Conservation (phyloP, 768 basidiomycete genomes). For the Agaricus subrufescens region DNA sequence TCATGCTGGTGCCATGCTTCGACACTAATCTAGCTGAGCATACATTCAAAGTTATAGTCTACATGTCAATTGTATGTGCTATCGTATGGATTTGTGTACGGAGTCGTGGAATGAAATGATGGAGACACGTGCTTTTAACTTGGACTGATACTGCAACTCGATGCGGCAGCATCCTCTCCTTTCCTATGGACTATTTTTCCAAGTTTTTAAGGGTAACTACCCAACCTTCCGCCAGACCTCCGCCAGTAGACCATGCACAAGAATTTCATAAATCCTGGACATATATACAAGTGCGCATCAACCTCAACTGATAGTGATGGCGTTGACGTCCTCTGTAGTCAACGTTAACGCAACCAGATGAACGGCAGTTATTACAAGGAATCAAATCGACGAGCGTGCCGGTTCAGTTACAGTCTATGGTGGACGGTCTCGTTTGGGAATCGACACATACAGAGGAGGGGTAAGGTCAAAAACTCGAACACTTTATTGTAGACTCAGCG, state of each 20-base stretch:
- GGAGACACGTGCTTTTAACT: conserved; percentile 2
- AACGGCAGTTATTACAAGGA: conserved; percentile 79
- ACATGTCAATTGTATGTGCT: conserved; percentile 5
- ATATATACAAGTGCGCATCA: conserved; percentile 53
- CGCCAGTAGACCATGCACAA: conserved; percentile 55
- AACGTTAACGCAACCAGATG: conserved; percentile 84
- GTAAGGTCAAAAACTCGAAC: conserved; percentile 40
- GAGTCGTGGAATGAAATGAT: neutral
- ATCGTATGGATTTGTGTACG: conserved; percentile 8
- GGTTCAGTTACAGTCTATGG: conserved; percentile 67
- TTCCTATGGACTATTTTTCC: conserved; percentile 78
- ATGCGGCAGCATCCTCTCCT: neutral
- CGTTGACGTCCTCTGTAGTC: conserved; percentile 39
- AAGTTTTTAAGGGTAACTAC: conserved; percentile 58
- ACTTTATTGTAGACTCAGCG: conserved; percentile 6
- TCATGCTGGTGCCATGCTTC: conserved; percentile 11
- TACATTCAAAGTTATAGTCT: conserved; percentile 8
- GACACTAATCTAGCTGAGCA: conserved; percentile 8
- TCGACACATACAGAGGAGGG: conserved; percentile 82
- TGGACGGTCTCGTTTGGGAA: conserved; percentile 84
- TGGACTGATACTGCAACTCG: neutral
- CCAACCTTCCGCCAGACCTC: conserved; percentile 42
- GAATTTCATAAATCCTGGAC: conserved; percentile 79
- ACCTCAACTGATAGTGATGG: neutral
- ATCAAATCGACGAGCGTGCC: conserved; percentile 83